Base-by-base conservation (phyloP, 192 early-diverging fungal genomes). In the Linnemannia schmuckeri region DNA sequence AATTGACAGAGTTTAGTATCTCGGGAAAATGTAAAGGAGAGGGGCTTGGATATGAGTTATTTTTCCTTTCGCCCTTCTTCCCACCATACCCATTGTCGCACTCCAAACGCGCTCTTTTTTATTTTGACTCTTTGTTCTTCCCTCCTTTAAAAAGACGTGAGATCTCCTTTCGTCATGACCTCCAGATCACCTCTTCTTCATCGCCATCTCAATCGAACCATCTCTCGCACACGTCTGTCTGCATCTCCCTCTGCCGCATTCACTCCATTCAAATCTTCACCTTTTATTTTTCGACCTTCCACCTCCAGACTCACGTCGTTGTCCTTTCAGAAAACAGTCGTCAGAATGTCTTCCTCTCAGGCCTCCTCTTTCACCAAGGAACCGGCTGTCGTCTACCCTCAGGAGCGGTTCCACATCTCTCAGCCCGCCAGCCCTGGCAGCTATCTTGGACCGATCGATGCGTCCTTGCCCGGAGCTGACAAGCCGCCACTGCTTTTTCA, bases 401-500 rank as follows among this genome's bases (percentile, higher is more conserved):
- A 75, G 33, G 82, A 83, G 24, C 70, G 13, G n/a, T 77, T 75
- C 77, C 47, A 27, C 38, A 73, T 84, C 33, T 17, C 72, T 7
- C 82, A 84, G 40, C 46, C 70, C 18, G 27, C 68, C 30, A 70
- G 63, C 35, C 83, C 83, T 4, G 83, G 83, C 1, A 44, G 74
- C 24, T 85, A 79, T 54, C 42, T 85, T 9, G 83, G 83, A 2
- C 78, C 83, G 1, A 18, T 85, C 27, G 74, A 79, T 74, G 78
- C 61, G 0, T 22, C 72, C 1, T 41, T 77, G 12, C 74, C 74
- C 6, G 70, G 52, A 24, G 47, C 83, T 5, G 74, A 85, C 54
- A 85, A 80, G 75, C 41, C 70, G 9, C 83, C 83, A 22, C 63
- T 79, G 24, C 88, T 97, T 7, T 97, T 95, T 81, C 85, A 91